A percentile compares a stretch with the other conserved stretches of the same genome.
These are phyloP conservation scores for Cucumis melo DNA, from an alignment of 306 rosid species.

Conservation along the genomic window DNA sequence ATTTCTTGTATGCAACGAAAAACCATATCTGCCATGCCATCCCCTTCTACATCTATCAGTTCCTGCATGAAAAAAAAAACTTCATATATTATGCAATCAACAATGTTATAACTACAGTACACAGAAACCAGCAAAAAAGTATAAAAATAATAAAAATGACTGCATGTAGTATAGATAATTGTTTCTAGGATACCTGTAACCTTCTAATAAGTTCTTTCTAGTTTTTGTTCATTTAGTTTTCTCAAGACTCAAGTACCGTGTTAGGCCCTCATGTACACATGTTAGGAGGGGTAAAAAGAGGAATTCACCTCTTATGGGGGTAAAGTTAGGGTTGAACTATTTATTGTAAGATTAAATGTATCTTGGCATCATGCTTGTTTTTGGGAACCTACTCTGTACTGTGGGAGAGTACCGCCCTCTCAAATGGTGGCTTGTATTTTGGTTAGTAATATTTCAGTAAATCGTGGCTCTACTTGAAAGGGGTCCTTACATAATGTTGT, in stretches of 20 bases:
- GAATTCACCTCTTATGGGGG: no score
- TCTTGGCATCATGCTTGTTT: no score
- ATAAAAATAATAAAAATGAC: neutral
- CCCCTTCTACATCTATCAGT: conserved; percentile 97
- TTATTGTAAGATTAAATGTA: no score
- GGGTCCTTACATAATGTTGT: neutral
- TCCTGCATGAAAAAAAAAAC: conserved; percentile 38
- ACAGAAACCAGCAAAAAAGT: neutral
- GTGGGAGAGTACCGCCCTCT: no score
- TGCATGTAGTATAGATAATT: neutral
- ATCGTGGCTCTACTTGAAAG: no score
- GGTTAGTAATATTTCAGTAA: no score
- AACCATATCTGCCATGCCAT: conserved; percentile 99
- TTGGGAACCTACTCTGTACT: no score
- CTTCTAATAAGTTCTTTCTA: neutral
- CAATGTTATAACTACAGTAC: neutral
- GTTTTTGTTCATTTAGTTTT: neutral
- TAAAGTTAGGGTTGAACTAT: no score
- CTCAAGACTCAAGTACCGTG: neutral
- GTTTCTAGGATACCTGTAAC: neutral
- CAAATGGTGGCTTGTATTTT: no score
- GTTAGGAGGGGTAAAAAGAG: no score
- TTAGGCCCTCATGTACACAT: no score
- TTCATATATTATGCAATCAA: conserved; percentile 7
- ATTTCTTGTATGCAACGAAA: conserved; percentile 98